Percentiles rank a stretch among this genome's conserved stretches.
Evolutionary conservation across 768 basidiomycete species (phyloP).

Genomic region (Mycena alexandri): DNA sequence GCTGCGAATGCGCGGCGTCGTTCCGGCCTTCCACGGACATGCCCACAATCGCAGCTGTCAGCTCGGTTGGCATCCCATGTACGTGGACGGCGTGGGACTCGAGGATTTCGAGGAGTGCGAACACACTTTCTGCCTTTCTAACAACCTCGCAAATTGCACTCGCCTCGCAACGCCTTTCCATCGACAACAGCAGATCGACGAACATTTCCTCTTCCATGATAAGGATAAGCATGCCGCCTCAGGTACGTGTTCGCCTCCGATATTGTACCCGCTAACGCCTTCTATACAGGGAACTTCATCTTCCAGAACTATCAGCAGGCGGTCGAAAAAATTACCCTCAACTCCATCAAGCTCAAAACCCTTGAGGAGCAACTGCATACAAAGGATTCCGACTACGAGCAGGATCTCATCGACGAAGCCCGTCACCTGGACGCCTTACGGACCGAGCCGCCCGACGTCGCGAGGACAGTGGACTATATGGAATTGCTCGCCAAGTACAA

Average conservation of each 20-base stretch:
- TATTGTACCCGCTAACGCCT: no score
- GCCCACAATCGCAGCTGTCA: slow-evolving; percentile 46
- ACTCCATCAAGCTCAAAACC: background rate
- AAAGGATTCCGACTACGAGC: slow-evolving; percentile 9
- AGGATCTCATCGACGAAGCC: slow-evolving; percentile 6
- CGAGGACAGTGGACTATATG: slow-evolving; percentile 17
- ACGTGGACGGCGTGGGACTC: slow-evolving; percentile 44
- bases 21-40: slow-evolving; percentile 44
- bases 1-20: slow-evolving; percentile 27
- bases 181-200: slow-evolving; percentile 41
- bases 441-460: background rate
- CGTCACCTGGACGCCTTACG: background rate
- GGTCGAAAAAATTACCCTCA: slow-evolving; percentile 9
- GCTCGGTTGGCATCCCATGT: slow-evolving; percentile 39
- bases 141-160: slow-evolving; percentile 41
- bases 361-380: slow-evolving; percentile 11
- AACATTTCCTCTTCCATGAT: slow-evolving; percentile 39
- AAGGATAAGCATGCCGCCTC: slow-evolving; percentile 39
- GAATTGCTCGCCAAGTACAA: slow-evolving; percentile 5
- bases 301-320: slow-evolving; percentile 24
- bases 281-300: slow-evolving; percentile 17
- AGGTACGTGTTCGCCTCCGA: slow-evolving; percentile 10
- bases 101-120: slow-evolving; percentile 45
- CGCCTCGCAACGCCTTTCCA: slow-evolving; percentile 41
- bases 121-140: slow-evolving; percentile 44